A percentile compares a stretch with the other conserved stretches of the same genome.
phyloP scores from a whole-genome alignment of 139 green algal species.

The Micractinium sp. region DNA sequence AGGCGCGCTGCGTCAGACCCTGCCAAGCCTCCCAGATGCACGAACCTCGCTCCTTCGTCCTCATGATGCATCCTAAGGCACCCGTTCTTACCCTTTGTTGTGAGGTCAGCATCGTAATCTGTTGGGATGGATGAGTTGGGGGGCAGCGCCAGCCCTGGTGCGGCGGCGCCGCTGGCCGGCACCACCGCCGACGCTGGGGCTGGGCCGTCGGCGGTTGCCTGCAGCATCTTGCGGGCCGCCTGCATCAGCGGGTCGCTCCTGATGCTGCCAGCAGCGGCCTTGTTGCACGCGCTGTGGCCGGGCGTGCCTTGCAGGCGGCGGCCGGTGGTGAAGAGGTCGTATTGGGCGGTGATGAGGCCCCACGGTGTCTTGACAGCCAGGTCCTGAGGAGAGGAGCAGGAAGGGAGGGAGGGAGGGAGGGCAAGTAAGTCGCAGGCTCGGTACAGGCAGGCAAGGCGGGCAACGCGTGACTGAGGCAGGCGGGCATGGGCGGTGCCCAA shows the following conservation, averaged over 20 bases:
- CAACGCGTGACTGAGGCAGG: neutral
- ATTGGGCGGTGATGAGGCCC: slow-evolving; percentile 50
- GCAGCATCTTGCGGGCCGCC: slow-evolving; percentile 21
- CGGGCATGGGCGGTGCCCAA: neutral
- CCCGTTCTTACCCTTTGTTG: neutral
- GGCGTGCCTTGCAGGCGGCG: neutral
- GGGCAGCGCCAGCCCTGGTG: slow-evolving; percentile 20
- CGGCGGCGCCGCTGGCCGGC: neutral
- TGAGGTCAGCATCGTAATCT: slow-evolving; percentile 28
- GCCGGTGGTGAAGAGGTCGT: slow-evolving; percentile 12
- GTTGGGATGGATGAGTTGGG: slow-evolving; percentile 34
- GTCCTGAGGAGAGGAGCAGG: slow-evolving; percentile 45
- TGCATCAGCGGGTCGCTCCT: neutral
- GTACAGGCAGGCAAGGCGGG: neutral
- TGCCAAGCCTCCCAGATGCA: neutral
- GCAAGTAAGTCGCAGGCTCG: neutral
- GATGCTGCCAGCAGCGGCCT: neutral
- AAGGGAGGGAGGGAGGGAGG: neutral
- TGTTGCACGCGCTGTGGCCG: neutral
- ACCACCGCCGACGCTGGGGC: neutral
- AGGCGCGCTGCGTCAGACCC: no score
- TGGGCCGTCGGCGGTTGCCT: neutral
- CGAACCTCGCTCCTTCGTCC: no score
- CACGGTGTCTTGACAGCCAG: slow-evolving; percentile 61
- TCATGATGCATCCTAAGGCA: no score